phyloP scores from a whole-genome alignment of 352 stramenopile genomes.

The Ophiocytium majus region DNA sequence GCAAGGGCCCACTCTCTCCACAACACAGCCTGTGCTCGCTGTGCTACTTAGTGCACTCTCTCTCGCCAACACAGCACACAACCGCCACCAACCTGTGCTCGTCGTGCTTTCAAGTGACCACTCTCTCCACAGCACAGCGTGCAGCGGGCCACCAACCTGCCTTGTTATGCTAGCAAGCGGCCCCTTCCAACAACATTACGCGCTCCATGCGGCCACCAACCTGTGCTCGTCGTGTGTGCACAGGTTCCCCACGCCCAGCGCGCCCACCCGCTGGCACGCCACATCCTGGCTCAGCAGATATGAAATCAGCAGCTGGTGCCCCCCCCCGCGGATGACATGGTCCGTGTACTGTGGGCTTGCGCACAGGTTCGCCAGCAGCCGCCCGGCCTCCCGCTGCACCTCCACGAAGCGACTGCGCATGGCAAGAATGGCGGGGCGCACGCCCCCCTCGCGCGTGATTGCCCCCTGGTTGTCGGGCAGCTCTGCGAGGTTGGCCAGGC shows the following conservation, averaged over 20 bases:
- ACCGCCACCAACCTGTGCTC: too few species aligned
- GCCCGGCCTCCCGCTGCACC: constrained; percentile 69
- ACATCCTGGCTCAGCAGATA: constrained; percentile 80
- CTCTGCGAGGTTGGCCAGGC: constrained; percentile 88
- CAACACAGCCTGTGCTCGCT: too few species aligned
- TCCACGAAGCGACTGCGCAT: constrained; percentile 93
- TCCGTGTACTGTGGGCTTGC: constrained; percentile 80
- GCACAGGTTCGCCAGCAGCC: constrained; percentile 85
- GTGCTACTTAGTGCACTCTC: too few species aligned
- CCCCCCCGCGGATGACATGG: constrained; percentile 80
- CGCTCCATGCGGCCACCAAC: too few species aligned
- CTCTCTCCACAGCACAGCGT: too few species aligned
- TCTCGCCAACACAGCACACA: too few species aligned
- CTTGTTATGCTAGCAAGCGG: too few species aligned
- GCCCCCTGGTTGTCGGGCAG: constrained; percentile 90
- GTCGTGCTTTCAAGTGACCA: too few species aligned
- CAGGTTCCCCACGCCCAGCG: constrained; percentile 90
- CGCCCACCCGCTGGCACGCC: constrained; percentile 82
- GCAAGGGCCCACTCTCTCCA: too few species aligned
- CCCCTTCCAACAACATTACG: too few species aligned
- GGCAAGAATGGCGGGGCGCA: constrained; percentile 82
- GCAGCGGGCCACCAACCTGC: too few species aligned
- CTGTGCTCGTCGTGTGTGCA: constrained; percentile 73
- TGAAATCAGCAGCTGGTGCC: constrained; percentile 89
- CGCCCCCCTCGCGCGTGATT: constrained; percentile 82